Base-by-base conservation (phyloP, 2,329 filamentous ascomycete species). In the Penicillium hesseltinei region DNA sequence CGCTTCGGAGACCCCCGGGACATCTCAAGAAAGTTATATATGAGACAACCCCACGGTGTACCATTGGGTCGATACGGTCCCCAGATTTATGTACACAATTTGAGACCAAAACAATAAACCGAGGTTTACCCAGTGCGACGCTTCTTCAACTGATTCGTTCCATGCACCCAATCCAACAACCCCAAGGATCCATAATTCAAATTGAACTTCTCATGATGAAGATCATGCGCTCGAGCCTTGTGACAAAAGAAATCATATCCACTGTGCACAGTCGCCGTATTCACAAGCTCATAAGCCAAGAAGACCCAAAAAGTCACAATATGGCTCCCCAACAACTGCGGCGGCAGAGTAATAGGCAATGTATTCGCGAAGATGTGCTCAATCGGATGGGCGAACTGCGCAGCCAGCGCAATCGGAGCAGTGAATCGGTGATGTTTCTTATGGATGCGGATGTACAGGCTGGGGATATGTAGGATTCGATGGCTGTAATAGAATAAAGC, bases 361-460 rank as follows among this genome's bases (percentile, higher is more conserved):
- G 77, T 74, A 60, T 84, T 84, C 17, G 82, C 80, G 11, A 83
- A 55, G 3, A 85, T 58, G 62, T 84, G 81, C 69, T 85, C 83
- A n/a, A 81, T 57, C 0, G 82, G 82, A 61, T 84, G 82, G 0
- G 82, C 81, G 61, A 83, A 85, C 62, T 85, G 80, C 2, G 82
- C 81, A 0, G 82, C 76, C 5, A 85, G 73, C 0, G 81, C 79
- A 2, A 86, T 78, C 0, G 82, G 83, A 1, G 82, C 81, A 0
- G 78, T 81, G 71, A 84, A 85, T 25, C 72, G 72, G 71, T 85
- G 83, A 63, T 86, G 83, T 23, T 73, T 73, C 62, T 84, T 84
- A 73, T 85, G 83, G 57, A 85, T 77, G 33, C 69, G 69, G 11
- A 69, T 69, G 71, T 85, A 85, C 6, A 83, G 66, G 6, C 61